A percentile compares a stretch with the other conserved stretches of the same genome.
phyloP scores from a whole-genome alignment of 768 basidiomycete species.

The Agrocybe chaxingu region DNA sequence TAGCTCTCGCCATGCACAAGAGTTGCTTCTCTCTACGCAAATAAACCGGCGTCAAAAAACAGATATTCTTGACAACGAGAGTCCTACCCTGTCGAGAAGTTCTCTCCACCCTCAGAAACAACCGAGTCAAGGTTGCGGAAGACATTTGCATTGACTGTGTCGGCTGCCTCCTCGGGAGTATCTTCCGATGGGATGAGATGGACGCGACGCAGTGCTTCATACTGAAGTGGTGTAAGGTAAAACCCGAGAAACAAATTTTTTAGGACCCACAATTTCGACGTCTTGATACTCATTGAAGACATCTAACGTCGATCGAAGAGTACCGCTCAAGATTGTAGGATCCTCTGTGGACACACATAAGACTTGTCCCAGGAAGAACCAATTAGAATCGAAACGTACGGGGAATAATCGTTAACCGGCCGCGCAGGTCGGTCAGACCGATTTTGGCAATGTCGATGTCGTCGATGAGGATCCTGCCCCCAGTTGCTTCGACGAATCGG shows the following conservation, averaged over 20 bases:
- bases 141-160: slow-evolving; percentile 65
- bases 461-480: slow-evolving; percentile 69
- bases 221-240: slow-evolving; percentile 41
- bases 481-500: slow-evolving; percentile 75
- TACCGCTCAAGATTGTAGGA: slow-evolving; percentile 81
- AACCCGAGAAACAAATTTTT: background rate
- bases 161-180: slow-evolving; percentile 38
- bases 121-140: slow-evolving; percentile 73
- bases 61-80: background rate
- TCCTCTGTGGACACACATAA: slow-evolving; percentile 48
- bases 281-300: slow-evolving; percentile 85
- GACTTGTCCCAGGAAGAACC: background rate
- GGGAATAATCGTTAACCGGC: slow-evolving; percentile 74
- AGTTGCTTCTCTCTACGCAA: slow-evolving; percentile 24
- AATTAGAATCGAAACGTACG: slow-evolving; percentile 21
- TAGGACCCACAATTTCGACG: slow-evolving; percentile 57
- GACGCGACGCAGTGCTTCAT: slow-evolving; percentile 79
- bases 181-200: slow-evolving; percentile 70
- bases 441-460: slow-evolving; percentile 71
- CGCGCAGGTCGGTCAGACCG: slow-evolving; percentile 74
- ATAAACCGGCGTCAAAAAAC: background rate
- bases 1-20: slow-evolving; percentile 87
- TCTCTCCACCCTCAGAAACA: slow-evolving; percentile 82
- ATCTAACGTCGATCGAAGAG: slow-evolving; percentile 71
- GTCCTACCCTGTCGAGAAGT: slow-evolving; percentile 69